phyloP scores from a whole-genome alignment of 768 basidiomycete genomes.

The Boletellus ananiceps region DNA sequence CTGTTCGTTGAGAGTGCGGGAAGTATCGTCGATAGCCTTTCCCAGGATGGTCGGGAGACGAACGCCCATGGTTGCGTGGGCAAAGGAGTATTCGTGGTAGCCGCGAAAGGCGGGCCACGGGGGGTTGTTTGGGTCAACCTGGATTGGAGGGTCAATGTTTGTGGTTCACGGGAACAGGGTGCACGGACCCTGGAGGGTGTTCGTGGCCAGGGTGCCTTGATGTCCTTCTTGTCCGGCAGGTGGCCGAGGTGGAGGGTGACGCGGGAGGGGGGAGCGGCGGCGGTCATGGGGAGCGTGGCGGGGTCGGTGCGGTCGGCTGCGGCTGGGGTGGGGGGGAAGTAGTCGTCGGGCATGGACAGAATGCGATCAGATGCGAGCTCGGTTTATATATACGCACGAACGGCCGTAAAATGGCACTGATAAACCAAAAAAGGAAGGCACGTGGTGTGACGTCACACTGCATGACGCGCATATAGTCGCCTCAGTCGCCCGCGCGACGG shows the following conservation, averaged over 20 bases:
- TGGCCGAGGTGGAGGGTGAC: constrained; percentile 73
- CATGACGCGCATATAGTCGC: neutral
- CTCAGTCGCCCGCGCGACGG: no score
- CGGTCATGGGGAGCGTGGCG: constrained; percentile 4
- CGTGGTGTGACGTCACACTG: constrained; percentile 26
- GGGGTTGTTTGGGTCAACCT: constrained; percentile 82
- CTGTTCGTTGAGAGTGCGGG: constrained; percentile 83
- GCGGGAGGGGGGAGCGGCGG: constrained; percentile 43
- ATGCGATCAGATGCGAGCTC: neutral
- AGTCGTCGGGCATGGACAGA: constrained; percentile 13
- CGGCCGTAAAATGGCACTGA: constrained; percentile 3
- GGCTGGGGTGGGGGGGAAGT: constrained; percentile 30
- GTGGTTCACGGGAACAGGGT: constrained; percentile 2
- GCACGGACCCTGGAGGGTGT: constrained; percentile 61
- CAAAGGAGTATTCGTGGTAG: constrained; percentile 79
- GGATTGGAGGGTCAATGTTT: neutral
- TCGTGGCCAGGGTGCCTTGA: constrained; percentile 68
- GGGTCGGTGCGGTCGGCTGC: constrained; percentile 14
- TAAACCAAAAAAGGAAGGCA: constrained; percentile 28
- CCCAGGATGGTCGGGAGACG: constrained; percentile 92
- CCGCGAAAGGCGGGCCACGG: constrained; percentile 80
- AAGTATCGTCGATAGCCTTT: constrained; percentile 91
- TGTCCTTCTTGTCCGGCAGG: constrained; percentile 67
- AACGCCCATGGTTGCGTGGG: constrained; percentile 93
- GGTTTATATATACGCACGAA: constrained; percentile 24